Evolutionary conservation across 176 grass and related monocot species (phyloP), one percentile per base, ranked within the genome.

Genomic region (Tillandsia leiboldiana): DNA sequence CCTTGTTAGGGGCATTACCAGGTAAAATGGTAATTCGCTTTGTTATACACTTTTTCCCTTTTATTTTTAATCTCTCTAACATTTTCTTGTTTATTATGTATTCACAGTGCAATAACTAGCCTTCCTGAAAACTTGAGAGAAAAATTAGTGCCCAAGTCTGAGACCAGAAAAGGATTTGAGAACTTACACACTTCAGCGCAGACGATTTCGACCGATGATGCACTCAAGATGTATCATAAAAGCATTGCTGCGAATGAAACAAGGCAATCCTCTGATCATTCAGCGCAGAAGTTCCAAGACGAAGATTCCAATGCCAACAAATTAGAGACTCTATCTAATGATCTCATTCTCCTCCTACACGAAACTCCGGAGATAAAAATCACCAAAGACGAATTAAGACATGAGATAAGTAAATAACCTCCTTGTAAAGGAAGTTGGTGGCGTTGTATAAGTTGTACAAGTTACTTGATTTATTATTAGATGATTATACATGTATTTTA

Each of bases 1-100:
- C 27, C 77, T 81, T 67, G 75, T 86, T 69, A 74, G 84, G 2
- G 94, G 94, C 1, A 85, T 99, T 74, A 77, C 84, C 27, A 90
- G 87, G 89, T 92, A 65, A 74, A 10, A 9, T 72, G 2, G 5
- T 65, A 68, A 12, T 52, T 54, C 11, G 11, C 28, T 49, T 80
- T 10, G 5, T 26, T 12, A 29, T 0, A 56, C 70, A 28, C 68
- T 20, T 24, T 66, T 66, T 66, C 67, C 29, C 22, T n/a, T 73
- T 48, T 27, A 23, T 26, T 50, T 75, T 12, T 57, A 8, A 20
- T 58, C 9, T 22, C 33, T 42, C 33, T 23, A 9, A 27, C 14
- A 22, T 58, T 26, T 51, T 52, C 48, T 48, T 63, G 9, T 7
- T 42, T 42, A 42, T 11, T 22, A 33, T 12, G 18, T 22, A 53